phyloP scores from a whole-genome alignment of 139 green algal species.

The Chlamydomonas incerta region DNA sequence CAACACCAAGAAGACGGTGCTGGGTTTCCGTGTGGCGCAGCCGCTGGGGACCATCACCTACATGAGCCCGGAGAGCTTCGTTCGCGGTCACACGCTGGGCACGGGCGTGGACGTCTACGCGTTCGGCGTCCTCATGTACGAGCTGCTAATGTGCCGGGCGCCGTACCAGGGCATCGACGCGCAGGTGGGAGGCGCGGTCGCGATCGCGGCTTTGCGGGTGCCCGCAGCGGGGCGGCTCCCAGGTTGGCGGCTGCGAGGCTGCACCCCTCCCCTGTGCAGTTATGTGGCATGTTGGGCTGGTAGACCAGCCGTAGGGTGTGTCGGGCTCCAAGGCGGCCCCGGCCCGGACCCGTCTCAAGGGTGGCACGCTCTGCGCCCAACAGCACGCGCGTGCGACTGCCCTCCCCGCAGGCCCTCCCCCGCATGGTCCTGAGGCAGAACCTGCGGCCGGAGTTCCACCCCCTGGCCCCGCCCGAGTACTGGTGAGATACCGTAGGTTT shows the following conservation, averaged over 20 bases:
- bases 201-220: no score
- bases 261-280: no score
- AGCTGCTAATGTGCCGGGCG: conserved; percentile 27
- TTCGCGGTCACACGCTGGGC: conserved; percentile 5
- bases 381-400: no score
- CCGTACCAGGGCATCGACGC: conserved; percentile 13
- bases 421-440: conserved; percentile 9
- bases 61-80: conserved; percentile 23
- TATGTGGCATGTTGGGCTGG: no score
- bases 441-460: conserved; percentile 25
- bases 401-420: background rate
- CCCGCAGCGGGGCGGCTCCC: no score
- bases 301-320: no score
- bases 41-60: conserved; percentile 27
- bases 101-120: conserved; percentile 23
- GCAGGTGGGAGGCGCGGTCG: background rate
- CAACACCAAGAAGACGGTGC: background rate
- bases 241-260: no score
- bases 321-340: no score
- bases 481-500: no score
- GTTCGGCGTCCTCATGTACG: conserved; percentile 30
- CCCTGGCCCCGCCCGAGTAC: conserved; percentile 23
- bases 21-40: conserved; percentile 20
- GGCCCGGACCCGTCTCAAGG: no score
- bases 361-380: no score